phyloP scores from a whole-genome alignment of 2,329 filamentous ascomycete genomes.

The Xylariomycetidae sp. region DNA sequence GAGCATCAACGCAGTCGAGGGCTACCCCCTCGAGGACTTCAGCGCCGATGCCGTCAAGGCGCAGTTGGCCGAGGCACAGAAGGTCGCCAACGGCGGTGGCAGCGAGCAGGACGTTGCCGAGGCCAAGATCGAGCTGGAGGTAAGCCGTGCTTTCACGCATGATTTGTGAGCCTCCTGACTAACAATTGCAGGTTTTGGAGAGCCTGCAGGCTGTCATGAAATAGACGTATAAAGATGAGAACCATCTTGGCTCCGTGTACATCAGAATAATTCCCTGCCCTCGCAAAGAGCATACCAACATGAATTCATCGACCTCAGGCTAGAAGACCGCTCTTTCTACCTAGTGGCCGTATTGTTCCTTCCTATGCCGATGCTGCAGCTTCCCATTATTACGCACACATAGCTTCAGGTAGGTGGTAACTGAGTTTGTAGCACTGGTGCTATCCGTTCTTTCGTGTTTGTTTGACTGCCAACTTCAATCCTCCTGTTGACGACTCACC shows the following conservation, averaged over 20 bases:
- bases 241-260: constrained; percentile 28
- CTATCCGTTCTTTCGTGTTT: too few species aligned
- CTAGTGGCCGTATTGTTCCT: constrained; percentile 10
- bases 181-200: constrained; percentile 64
- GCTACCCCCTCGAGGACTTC: constrained; percentile 91
- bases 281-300: constrained; percentile 19
- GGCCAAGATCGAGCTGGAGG: constrained; percentile 99
- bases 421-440: too few species aligned
- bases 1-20: constrained; percentile 98
- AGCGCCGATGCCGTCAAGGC: constrained; percentile 81
- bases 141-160: constrained; percentile 33
- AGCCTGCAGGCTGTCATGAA: constrained; percentile 75
- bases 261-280: constrained; percentile 30
- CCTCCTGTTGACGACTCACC: background rate
- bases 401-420: background rate
- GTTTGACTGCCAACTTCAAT: too few species aligned
- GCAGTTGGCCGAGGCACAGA: constrained; percentile 92
- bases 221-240: constrained; percentile 58
- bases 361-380: constrained; percentile 2
- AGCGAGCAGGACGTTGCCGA: constrained; percentile 97
- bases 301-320: constrained; percentile 19
- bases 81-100: constrained; percentile 82
- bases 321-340: constrained; percentile 12
- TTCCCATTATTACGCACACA: constrained; percentile 1
- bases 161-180: constrained; percentile 22